These are phyloP conservation scores for Alternaria metachromatica DNA, from an alignment of 2,329 filamentous ascomycete genomes.

Conservation along the genomic window DNA sequence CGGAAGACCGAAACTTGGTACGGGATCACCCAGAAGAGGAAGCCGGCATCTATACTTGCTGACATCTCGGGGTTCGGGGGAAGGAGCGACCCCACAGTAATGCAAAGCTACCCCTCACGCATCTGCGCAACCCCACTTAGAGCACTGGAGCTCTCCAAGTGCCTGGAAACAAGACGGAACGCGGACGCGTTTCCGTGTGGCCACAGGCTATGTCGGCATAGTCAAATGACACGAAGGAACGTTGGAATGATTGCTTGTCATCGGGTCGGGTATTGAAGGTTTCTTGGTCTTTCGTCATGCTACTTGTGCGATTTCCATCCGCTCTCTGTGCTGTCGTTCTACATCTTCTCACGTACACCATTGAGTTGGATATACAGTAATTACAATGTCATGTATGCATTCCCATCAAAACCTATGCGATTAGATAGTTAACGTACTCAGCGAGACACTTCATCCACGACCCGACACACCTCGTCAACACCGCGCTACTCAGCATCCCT, in stretches of 20 bases:
- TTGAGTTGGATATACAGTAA: background rate
- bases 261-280: conserved; percentile 4
- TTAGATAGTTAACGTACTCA: conserved; percentile 16
- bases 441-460: conserved; percentile 90
- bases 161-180: background rate
- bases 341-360: background rate
- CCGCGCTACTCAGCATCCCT: conserved; percentile 78
- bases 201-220: conserved; percentile 2
- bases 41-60: conserved; percentile 1
- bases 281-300: background rate
- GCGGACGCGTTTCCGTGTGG: conserved; percentile 4
- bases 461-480: conserved; percentile 76
- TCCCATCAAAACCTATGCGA: background rate
- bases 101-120: conserved; percentile 11
- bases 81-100: conserved; percentile 7
- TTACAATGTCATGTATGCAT: conserved; percentile 12
- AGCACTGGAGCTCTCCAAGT: background rate
- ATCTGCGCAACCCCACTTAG: conserved; percentile 5
- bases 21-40: conserved; percentile 3
- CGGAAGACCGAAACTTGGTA: background rate
- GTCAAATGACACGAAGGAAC: conserved; percentile 8
- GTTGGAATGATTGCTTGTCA: background rate
- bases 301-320: background rate
- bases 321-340: background rate
- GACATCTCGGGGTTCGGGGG: conserved; percentile 4